Percentiles rank a stretch among this genome's conserved stretches.
Conservation (phyloP, 2,329 filamentous ascomycete genomes). For the Fusarium succisae region DNA sequence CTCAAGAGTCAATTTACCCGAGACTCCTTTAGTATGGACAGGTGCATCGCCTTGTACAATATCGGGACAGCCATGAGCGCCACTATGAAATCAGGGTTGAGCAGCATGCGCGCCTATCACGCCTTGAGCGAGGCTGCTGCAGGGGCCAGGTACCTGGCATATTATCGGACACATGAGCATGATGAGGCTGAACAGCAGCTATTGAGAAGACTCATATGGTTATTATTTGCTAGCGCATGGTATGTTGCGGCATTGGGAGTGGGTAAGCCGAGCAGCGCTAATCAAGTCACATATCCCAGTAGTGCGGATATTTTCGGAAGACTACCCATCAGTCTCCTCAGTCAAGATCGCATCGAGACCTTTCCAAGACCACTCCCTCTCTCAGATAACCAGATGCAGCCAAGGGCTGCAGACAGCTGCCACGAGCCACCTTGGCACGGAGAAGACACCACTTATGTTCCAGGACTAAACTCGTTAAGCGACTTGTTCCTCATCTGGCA, state of each 20-base stretch:
- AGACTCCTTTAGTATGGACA: conserved; percentile 45
- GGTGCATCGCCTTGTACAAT: conserved; percentile 51
- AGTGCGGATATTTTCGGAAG: conserved; percentile 44
- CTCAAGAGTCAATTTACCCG: conserved; percentile 27
- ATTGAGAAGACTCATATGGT: conserved; percentile 48
- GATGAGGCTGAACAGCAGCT: conserved; percentile 44
- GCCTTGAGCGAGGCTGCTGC: conserved; percentile 41
- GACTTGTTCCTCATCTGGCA: conserved; percentile 50
- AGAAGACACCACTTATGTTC: conserved; percentile 45
- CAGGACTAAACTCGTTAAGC: conserved; percentile 47
- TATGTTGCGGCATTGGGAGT: conserved; percentile 12
- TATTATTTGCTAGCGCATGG: conserved; percentile 45
- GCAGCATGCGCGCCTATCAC: conserved; percentile 36
- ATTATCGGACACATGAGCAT: conserved; percentile 38
- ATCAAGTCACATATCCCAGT: conserved; percentile 13
- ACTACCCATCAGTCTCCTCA: conserved; percentile 40
- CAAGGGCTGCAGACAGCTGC: neutral
- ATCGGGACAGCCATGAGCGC: conserved; percentile 41
- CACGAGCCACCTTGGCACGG: conserved; percentile 45
- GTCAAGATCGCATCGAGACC: conserved; percentile 31
- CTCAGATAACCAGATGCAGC: conserved; percentile 46
- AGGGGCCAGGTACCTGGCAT: conserved; percentile 44
- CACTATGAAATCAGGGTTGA: conserved; percentile 3
- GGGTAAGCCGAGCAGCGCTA: neutral
- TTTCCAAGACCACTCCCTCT: conserved; percentile 41